Evolutionary conservation across 2,329 filamentous ascomycete species (phyloP).

Genomic region (Neopestalotiopsis sp.): DNA sequence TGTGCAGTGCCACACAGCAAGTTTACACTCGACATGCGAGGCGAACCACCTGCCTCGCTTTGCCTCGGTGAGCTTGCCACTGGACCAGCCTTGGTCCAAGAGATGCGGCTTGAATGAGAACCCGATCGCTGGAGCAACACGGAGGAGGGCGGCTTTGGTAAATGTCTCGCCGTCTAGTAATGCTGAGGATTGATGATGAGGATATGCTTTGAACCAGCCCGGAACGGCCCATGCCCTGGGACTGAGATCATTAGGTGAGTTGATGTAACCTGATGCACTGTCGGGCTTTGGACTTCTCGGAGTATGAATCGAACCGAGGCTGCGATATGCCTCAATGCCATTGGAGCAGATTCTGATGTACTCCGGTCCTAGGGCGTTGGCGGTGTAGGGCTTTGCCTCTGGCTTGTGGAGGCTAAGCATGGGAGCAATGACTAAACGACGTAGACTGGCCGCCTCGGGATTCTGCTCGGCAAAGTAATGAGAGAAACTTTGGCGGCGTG

Average conservation of each 20-base stretch:
- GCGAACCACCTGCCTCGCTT: too few relatives aligned
- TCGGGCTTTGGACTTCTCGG: too few relatives aligned
- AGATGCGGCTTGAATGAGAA: too few relatives aligned
- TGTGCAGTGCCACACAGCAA: too few relatives aligned
- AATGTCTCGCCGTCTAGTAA: background rate
- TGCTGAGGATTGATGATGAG: background rate
- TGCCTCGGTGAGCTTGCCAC: too few relatives aligned
- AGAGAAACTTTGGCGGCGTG: too few relatives aligned
- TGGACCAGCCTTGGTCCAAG: too few relatives aligned
- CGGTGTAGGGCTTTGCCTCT: background rate
- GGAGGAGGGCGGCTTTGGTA: background rate
- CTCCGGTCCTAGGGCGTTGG: background rate
- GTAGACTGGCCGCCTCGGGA: too few relatives aligned
- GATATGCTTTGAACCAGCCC: background rate
- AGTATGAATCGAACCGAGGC: background rate
- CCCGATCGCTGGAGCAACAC: too few relatives aligned
- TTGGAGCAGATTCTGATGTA: background rate
- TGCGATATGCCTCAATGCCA: background rate
- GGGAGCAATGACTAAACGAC: background rate
- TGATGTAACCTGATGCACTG: background rate
- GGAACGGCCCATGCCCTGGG: background rate
- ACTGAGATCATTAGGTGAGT: background rate
- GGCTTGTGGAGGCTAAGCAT: background rate
- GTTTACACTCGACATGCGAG: too few relatives aligned
- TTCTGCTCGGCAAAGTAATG: too few relatives aligned